Base-by-base conservation (phyloP, 2,329 filamentous ascomycete species). In the Sporothrix luriei region DNA sequence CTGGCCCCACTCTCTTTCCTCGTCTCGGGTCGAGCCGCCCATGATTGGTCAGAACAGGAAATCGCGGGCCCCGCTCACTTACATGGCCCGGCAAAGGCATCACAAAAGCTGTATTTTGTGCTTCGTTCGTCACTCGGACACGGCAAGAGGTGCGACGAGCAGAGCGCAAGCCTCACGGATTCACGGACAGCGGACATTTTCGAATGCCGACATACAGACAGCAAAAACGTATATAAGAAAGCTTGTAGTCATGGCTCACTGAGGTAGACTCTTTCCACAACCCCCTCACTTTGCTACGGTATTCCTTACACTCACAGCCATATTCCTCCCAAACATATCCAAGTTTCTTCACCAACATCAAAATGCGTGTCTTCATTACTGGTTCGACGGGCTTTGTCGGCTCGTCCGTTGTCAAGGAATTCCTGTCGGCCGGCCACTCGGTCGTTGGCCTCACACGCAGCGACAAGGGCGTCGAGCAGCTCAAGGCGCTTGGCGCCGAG, bases 361-460 rank as follows among this genome's bases (percentile, higher is more conserved):
- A n/a, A 26, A 75, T 79, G 78, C 76, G 72, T 21, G 75, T 80
- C 70, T 81, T 81, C 72, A 76, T 82, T 61, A 83, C 82, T 7
- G 82, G 82, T 52, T 77, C 80, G 5, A 78, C 80, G 7, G 81
- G 82, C 73, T 82, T 80, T 70, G 76, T 83, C 68, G 82, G 82
- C 72, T 73, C 74, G 24, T 76, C 77, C 7, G 76, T 82, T 16
- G 76, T 79, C 26, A 69, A 79, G 65, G 78, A 80, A 46, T 78
- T 83, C 14, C 73, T 82, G 16, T 33, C 72, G 4, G 71, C 75
- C 33, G 81, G 81, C 57, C 80, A 83, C 71, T 74, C 71, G 4
- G 80, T 84, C 40, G 73, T 79, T 16, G 82, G 78, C 9, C 79
- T 83, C 61, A 76, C 79, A 16, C 82, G 81, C 62, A 77, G 72